Evolutionary conservation across 441 rosid genomes (phyloP).

Genomic region (Syzygium syzygioides): DNA sequence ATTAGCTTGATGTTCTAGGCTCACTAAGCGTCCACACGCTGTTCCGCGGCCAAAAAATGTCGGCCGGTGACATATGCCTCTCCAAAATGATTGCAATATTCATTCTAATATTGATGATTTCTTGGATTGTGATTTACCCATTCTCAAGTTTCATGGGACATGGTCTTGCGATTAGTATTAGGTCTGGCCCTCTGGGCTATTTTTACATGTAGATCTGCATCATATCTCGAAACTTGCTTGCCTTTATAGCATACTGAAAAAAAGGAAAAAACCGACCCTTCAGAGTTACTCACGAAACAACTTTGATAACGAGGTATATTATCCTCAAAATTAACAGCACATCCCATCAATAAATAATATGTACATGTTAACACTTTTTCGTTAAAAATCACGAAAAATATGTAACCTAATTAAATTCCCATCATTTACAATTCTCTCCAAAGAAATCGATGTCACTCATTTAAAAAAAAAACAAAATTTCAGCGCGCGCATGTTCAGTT

Average conservation of each 20-base stretch:
- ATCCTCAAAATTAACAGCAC: background rate
- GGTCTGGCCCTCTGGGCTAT: rapidly evolving
- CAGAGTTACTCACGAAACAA: background rate
- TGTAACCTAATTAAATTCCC: background rate
- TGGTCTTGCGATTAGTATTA: background rate
- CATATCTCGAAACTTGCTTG: rapidly evolving
- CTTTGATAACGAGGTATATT: rapidly evolving
- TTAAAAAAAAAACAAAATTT: background rate
- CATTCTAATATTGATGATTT: background rate
- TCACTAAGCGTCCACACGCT: background rate
- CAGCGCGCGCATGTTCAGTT: background rate
- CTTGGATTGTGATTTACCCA: background rate
- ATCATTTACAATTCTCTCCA: background rate
- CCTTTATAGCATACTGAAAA: background rate
- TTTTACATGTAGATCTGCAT: background rate
- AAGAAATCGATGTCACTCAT: background rate
- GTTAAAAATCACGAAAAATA: background rate
- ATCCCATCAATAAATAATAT: background rate
- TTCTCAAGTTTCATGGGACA: background rate
- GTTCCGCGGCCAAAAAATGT: too few relatives aligned
- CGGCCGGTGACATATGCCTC: background rate
- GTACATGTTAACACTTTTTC: background rate
- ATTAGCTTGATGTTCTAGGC: background rate
- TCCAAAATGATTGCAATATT: background rate
- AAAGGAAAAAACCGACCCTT: background rate